Conservation (phyloP, 805 yeast species). For the Saccharomycopsis guyanensis region DNA sequence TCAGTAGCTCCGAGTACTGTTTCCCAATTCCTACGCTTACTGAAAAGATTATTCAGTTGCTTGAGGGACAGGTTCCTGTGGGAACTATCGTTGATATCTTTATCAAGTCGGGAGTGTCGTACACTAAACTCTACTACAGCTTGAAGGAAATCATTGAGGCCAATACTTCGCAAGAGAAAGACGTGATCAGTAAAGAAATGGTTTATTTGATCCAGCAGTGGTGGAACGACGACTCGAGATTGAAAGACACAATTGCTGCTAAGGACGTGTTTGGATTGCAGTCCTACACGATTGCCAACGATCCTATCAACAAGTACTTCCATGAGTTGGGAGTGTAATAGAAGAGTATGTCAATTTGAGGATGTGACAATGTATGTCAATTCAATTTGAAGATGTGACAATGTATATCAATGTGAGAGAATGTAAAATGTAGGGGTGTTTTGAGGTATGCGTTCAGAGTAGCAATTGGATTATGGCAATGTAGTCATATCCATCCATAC, state of each 20-base stretch:
- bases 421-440: too few relatives aligned
- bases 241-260: slow-evolving; percentile 47
- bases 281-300: slow-evolving; percentile 43
- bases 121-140: slow-evolving; percentile 57
- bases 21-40: slow-evolving; percentile 72
- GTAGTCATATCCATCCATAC: background rate
- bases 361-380: too few relatives aligned
- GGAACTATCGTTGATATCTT: slow-evolving; percentile 60
- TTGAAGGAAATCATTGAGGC: slow-evolving; percentile 58
- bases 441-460: too few relatives aligned
- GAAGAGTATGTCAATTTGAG: too few relatives aligned
- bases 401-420: too few relatives aligned
- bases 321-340: slow-evolving; percentile 22
- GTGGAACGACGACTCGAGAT: slow-evolving; percentile 57
- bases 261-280: slow-evolving; percentile 38
- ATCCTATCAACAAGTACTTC: slow-evolving; percentile 49
- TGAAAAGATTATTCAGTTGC: slow-evolving; percentile 53
- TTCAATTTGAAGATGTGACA: too few relatives aligned
- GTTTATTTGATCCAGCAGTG: slow-evolving; percentile 54
- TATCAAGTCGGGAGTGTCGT: slow-evolving; percentile 53
- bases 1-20: slow-evolving; percentile 63
- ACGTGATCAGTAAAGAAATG: slow-evolving; percentile 43
- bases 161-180: slow-evolving; percentile 30
- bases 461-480: background rate
- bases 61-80: slow-evolving; percentile 35